Conservation (phyloP, 768 basidiomycete genomes). For the Kwoniella pini region DNA sequence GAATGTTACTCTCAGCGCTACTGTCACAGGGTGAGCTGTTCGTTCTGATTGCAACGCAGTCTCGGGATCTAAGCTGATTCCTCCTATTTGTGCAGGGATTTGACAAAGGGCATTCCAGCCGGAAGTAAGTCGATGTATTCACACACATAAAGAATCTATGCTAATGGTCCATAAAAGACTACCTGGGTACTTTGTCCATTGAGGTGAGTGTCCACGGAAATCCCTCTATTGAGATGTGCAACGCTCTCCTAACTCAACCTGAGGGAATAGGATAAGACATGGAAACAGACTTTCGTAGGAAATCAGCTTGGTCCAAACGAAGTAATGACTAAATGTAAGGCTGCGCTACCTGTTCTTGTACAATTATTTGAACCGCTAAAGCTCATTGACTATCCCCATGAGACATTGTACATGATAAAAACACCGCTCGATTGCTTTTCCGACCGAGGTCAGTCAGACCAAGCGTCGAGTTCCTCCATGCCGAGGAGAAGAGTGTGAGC, state of each 20-base stretch:
- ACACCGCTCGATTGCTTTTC: constrained; percentile 43
- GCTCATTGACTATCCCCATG: not conserved
- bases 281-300: constrained; percentile 49
- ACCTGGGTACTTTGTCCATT: constrained; percentile 50
- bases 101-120: constrained; percentile 45
- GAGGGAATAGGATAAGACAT: constrained; percentile 36
- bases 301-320: constrained; percentile 49
- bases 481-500: constrained; percentile 42
- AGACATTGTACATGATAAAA: constrained; percentile 47
- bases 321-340: constrained; percentile 45
- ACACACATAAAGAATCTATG: no score
- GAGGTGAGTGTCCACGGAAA: constrained; percentile 35
- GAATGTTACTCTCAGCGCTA: constrained; percentile 31
- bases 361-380: not conserved
- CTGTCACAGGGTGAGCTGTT: constrained; percentile 37
- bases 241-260: no score
- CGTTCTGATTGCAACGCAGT: no score
- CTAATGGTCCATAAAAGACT: constrained; percentile 27
- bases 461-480: constrained; percentile 42
- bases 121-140: constrained; percentile 39
- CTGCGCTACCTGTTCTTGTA: not conserved
- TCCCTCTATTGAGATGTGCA: no score
- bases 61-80: no score
- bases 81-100: constrained; percentile 38
- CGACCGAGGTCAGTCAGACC: constrained; percentile 45